Evolutionary conservation across 2,329 filamentous ascomycete species (phyloP).

Genomic region (Cladosporium oxysporum): DNA sequence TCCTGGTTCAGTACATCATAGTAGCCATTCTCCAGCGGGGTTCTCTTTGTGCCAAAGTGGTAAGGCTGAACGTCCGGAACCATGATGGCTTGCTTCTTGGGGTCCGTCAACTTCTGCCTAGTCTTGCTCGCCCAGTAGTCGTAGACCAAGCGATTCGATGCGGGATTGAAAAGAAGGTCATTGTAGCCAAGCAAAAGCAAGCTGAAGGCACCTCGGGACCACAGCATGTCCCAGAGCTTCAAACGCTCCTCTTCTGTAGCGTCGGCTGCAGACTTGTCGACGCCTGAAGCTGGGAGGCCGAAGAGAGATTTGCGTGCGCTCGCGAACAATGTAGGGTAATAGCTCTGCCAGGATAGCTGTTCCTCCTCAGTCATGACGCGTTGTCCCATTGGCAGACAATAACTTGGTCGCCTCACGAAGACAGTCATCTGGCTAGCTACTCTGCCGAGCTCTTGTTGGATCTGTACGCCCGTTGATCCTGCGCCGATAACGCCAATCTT

Average conservation of each 20-base stretch:
- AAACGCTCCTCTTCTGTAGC: conserved; percentile 41
- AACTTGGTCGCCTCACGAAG: conserved; percentile 67
- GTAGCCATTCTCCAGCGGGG: conserved; percentile 49
- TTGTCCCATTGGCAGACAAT: conserved; percentile 62
- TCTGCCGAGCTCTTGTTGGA: conserved; percentile 37
- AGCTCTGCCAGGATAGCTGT: conserved; percentile 49
- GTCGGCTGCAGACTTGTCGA: conserved; percentile 45
- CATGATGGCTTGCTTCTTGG: conserved; percentile 47
- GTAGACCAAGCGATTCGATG: conserved; percentile 45
- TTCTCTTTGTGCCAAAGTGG: conserved; percentile 47
- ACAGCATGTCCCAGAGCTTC: conserved; percentile 44
- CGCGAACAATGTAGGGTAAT: conserved; percentile 52
- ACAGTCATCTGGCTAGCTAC: conserved; percentile 49
- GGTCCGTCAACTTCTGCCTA: conserved; percentile 43
- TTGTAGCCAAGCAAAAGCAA: conserved; percentile 47
- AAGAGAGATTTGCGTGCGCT: conserved; percentile 21
- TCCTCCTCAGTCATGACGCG: conserved; percentile 51
- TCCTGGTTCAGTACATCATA: conserved; percentile 48
- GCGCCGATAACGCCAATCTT: conserved; percentile 46
- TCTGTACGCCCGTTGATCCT: conserved; percentile 46
- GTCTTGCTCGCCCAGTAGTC: conserved; percentile 50
- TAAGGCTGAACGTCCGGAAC: conserved; percentile 46
- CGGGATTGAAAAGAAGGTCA: conserved; percentile 39
- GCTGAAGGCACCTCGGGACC: conserved; percentile 39
- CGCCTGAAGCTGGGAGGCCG: conserved; percentile 57